Percentiles rank a stretch among this genome's conserved stretches.
Conservation (phyloP, 1,139 yeast genomes). For the Nakaseomyces sp. region DNA sequence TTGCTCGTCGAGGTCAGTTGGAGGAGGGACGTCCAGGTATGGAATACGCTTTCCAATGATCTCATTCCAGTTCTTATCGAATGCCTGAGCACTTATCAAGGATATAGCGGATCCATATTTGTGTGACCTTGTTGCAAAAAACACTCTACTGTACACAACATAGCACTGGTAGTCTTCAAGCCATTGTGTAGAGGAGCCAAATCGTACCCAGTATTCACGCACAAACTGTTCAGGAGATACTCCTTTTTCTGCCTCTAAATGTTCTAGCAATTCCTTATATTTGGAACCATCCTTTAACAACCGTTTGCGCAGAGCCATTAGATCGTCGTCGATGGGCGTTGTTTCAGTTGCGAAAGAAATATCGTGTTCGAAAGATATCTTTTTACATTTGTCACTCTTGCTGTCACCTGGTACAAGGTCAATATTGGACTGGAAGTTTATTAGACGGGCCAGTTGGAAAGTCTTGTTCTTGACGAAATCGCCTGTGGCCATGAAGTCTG, state of each 20-base stretch:
- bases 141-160: constrained; percentile 15
- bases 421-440: background rate
- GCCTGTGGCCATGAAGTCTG: background rate
- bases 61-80: constrained; percentile 20
- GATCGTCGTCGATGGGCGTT: background rate
- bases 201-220: constrained; percentile 14
- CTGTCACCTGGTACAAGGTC: background rate
- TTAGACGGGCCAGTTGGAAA: background rate
- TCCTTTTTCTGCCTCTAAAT: background rate
- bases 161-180: constrained; percentile 16
- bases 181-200: constrained; percentile 21
- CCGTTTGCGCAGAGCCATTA: background rate
- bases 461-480: background rate
- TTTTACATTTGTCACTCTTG: background rate
- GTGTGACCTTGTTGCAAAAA: background rate
- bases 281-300: background rate
- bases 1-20: constrained; percentile 8
- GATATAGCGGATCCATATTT: constrained; percentile 9
- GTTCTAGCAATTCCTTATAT: background rate
- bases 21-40: constrained; percentile 12
- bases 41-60: constrained; percentile 15
- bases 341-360: background rate
- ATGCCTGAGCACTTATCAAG: constrained; percentile 17
- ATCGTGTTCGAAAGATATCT: background rate
- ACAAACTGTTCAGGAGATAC: background rate